Evolutionary conservation across 1,284 basidiomycete species (phyloP), one percentile per base, ranked within the genome.

Genomic region (Microbotryum saponariae): DNA sequence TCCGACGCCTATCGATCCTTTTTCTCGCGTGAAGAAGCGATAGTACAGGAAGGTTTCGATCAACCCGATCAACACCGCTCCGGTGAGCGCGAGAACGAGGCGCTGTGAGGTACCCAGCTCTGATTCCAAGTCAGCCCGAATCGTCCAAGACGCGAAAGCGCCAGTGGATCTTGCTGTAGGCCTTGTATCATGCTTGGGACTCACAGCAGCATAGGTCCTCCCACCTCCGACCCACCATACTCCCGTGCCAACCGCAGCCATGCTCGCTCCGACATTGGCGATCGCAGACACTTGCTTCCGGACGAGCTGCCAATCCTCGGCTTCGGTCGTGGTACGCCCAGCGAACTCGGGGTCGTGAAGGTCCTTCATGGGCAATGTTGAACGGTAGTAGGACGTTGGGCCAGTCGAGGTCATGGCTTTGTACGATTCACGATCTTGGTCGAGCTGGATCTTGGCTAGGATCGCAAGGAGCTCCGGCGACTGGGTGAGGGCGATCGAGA

Each of bases 31-130:
- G 54, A 73, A 73, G 59, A 68, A 72, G 27, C 70, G 60, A 10
- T 60, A 64, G 56, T 73, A 73, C n/a, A 73, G 63, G 51, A 71
- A 71, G 0, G 53, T 61, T 49, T 73, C 71, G 44, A 69, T 68
- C n/a, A 62, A 63, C 6, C 61, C 70, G 44, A 73, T 73, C 10
- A 65, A 52, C 12, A 70, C 20, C 1, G 68, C 67, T 4, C 66
- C 67, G 10, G 50, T 25, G 49, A 72, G 21, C n/a, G 70, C 64
- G 45, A 72, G 47, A n/a, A 56, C 52, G n/a, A 71, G 52, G 27
- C 71, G 65, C 71, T 72, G 60, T 51, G 48, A 10, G 12, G 6
- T 7, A 14, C n/a, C 4, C 29, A 29, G 21, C 20, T 14, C 27
- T 21, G 42, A 18, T 42, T 42, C 31, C 8, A 31, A 16, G 29